Base-by-base conservation (phyloP, 1,139 yeast genomes). In the Eremothecium sinecaudum region DNA sequence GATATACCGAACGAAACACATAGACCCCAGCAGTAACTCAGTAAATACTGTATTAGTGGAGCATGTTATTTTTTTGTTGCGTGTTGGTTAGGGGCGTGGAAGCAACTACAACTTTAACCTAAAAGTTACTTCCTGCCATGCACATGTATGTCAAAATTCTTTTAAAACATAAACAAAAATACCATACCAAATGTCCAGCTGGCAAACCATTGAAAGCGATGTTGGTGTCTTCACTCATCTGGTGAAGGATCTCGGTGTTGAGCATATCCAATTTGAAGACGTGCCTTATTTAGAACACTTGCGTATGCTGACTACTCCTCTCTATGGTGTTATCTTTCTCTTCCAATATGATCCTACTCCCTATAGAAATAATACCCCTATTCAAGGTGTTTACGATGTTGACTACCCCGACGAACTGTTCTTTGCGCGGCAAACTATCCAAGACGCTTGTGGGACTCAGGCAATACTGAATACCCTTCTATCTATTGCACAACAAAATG, bases 401-500 rank as follows among this genome's bases (percentile, higher is more conserved):
- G 43, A 44, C 1, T 14, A n/a, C 16, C 56, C 61, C 2, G 62
- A 58, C 32, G 58, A 57, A 5, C 52, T 74, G 9, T 77, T 75
- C 51, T 78, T 78, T 51, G 83, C 83, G 5, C 68, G 67, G 36
- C 86, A 78, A 51, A 71, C 73, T 23, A 74, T 77, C 34, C 77
- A 74, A 45, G 75, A 78, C 49, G 83, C 86, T 1, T 78, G 86
- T 56, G 86, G 80, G n/a, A 78, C 86, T 1, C 82, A 74, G 48
- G 86, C 86, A 0, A 77, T 78, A n/a, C 58, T 78, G 37, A 74
- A 77, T 38, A 57, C 75, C 9, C 56, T 78, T 34, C 50, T 78
- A 40, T 35, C 38, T 10, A 27, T 38, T 9, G 28, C 31, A 10
- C 24, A 18, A 11, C 34, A 35, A 8, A 67, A 67, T 43, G 65